Conservation (phyloP, 148 eudicot genomes). For the Rhododendron simsii region DNA sequence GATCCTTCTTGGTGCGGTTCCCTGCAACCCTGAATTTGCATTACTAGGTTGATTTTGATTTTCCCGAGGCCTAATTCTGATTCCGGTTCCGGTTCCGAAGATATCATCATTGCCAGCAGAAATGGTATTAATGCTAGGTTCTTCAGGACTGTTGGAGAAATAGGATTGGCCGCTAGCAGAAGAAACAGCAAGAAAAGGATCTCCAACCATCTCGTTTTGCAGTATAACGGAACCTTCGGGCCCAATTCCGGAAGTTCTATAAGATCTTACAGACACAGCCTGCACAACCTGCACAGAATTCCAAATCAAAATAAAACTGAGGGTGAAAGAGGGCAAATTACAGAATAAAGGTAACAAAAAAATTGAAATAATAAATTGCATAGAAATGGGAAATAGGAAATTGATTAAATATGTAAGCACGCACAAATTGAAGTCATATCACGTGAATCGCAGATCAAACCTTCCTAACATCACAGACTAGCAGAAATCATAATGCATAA, state of each 20-base stretch:
- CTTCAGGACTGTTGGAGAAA: constrained; percentile 10
- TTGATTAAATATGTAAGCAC: neutral
- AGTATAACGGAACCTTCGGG: neutral
- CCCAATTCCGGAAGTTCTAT: neutral
- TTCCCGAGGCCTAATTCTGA: constrained; percentile 40
- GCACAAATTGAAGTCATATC: neutral
- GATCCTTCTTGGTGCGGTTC: constrained; percentile 75
- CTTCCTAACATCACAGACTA: neutral
- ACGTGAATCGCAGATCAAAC: neutral
- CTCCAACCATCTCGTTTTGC: neutral
- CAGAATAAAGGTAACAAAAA: neutral
- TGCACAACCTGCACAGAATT: constrained; percentile 5
- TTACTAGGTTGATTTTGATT: constrained; percentile 11
- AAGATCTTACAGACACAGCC: neutral
- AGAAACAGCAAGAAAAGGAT: neutral
- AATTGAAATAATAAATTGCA: neutral
- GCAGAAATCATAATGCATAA: neutral
- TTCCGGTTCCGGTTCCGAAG: constrained; percentile 46
- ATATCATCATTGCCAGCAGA: constrained; percentile 15
- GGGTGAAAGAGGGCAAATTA: neutral
- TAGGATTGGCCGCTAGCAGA: constrained; percentile 30
- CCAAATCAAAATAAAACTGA: neutral
- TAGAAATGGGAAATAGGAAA: neutral
- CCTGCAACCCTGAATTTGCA: constrained; percentile 33
- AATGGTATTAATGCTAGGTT: constrained; percentile 2